These are phyloP conservation scores for Xylaria sp. DNA, from an alignment of 495 filamentous ascomycete species.

Conservation along the genomic window DNA sequence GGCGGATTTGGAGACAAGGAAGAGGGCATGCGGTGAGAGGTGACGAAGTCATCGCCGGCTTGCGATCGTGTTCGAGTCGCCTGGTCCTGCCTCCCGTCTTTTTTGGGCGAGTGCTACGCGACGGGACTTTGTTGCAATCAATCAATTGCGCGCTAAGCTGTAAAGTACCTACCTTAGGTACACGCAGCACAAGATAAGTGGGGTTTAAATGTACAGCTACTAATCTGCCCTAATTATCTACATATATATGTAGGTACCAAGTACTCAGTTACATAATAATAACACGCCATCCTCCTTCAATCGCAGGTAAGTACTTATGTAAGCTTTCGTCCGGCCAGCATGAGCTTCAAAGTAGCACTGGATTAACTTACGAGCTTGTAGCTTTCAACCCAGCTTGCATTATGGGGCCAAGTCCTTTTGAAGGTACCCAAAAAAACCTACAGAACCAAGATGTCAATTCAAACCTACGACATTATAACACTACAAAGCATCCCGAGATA, in stretches of 20 bases:
- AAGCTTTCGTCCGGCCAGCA: no score
- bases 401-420: no score
- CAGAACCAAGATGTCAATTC: no score
- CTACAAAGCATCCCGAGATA: no score
- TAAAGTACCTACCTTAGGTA: conserved; percentile 7
- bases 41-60: conserved; percentile 28
- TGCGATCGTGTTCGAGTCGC: conserved; percentile 23
- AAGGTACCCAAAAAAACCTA: no score
- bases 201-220: background rate
- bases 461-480: no score
- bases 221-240: no score
- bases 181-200: background rate
- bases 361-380: no score
- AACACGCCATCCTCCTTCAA: background rate
- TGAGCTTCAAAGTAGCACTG: no score
- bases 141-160: conserved; percentile 25
- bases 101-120: conserved; percentile 31
- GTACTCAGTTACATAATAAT: background rate
- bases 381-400: no score
- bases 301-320: no score
- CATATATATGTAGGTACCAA: no score
- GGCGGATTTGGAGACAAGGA: background rate
- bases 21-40: conserved; percentile 6
- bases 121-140: conserved; percentile 26
- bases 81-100: conserved; percentile 24